These are phyloP conservation scores for Sparassis latifolia DNA, from an alignment of 1,284 basidiomycete species.

Conservation along the genomic window DNA sequence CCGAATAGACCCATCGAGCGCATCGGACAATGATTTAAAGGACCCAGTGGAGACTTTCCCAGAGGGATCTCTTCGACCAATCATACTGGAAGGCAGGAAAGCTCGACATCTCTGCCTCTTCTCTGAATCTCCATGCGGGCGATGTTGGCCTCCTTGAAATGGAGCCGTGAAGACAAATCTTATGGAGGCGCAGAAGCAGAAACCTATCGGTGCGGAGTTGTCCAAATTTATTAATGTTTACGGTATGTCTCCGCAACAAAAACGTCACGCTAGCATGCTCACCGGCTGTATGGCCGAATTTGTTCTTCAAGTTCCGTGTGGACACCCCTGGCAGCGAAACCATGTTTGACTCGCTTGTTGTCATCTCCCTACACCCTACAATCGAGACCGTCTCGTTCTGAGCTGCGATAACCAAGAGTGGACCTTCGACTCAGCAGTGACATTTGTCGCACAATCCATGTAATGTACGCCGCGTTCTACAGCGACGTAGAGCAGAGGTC, in stretches of 20 bases:
- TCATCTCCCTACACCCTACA: slow-evolving; percentile 33
- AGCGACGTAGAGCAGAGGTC: slow-evolving; percentile 44
- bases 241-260: neutral
- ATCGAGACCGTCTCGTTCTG: slow-evolving; percentile 33
- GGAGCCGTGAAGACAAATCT: slow-evolving; percentile 14
- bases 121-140: slow-evolving; percentile 22
- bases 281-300: slow-evolving; percentile 8
- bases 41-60: slow-evolving; percentile 11
- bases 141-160: slow-evolving; percentile 17
- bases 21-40: slow-evolving; percentile 8
- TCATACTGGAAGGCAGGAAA: slow-evolving; percentile 21
- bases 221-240: neutral
- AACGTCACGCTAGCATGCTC: neutral
- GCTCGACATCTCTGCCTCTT: slow-evolving; percentile 17
- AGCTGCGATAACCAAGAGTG: slow-evolving; percentile 21
- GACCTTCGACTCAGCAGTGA: slow-evolving; percentile 26
- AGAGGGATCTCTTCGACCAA: slow-evolving; percentile 18
- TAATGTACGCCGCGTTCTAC: slow-evolving; percentile 35
- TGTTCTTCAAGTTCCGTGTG: slow-evolving; percentile 22
- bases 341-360: slow-evolving; percentile 37
- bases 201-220: neutral
- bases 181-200: slow-evolving; percentile 9
- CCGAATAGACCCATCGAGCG: neutral
- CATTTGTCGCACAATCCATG: slow-evolving; percentile 8
- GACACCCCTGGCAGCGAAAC: slow-evolving; percentile 18